Evolutionary conservation across 768 basidiomycete species (phyloP).

Genomic region (Trametes cingulata): DNA sequence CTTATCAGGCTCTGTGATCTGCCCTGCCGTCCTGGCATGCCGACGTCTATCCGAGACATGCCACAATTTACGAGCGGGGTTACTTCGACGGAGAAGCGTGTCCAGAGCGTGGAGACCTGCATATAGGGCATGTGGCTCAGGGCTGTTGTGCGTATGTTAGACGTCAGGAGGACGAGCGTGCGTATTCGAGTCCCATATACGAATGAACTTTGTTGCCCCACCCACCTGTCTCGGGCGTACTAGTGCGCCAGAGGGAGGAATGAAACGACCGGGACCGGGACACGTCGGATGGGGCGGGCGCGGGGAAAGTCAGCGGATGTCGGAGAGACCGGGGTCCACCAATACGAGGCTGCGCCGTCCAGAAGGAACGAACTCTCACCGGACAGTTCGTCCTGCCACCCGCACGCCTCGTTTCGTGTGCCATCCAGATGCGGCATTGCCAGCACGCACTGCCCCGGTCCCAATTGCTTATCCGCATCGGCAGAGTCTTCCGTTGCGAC

Average conservation of each 20-base stretch:
- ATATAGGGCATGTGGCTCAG: neutral
- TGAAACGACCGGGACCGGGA: neutral
- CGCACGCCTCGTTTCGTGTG: slow-evolving; percentile 14
- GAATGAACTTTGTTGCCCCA: neutral
- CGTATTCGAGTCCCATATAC: neutral
- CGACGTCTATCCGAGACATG: slow-evolving; percentile 4
- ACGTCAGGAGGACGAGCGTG: slow-evolving; percentile 8
- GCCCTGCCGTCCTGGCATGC: neutral
- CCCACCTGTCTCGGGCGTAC: neutral
- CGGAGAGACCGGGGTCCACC: neutral
- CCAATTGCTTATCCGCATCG: slow-evolving; percentile 2
- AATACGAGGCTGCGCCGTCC: neutral
- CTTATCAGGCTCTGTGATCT: neutral
- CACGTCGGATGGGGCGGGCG: neutral
- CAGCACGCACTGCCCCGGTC: slow-evolving; percentile 11
- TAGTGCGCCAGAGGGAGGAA: neutral
- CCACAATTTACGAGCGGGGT: neutral
- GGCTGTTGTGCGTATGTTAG: neutral
- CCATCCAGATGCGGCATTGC: slow-evolving; percentile 10
- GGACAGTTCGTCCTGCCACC: neutral
- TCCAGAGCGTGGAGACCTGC: slow-evolving; percentile 1
- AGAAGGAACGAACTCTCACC: neutral
- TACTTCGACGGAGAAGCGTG: slow-evolving; percentile 6
- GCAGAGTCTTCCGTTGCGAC: neutral
- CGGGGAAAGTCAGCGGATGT: neutral